Conservation (phyloP, 2,329 filamentous ascomycete genomes). For the Penicillium sp. region DNA sequence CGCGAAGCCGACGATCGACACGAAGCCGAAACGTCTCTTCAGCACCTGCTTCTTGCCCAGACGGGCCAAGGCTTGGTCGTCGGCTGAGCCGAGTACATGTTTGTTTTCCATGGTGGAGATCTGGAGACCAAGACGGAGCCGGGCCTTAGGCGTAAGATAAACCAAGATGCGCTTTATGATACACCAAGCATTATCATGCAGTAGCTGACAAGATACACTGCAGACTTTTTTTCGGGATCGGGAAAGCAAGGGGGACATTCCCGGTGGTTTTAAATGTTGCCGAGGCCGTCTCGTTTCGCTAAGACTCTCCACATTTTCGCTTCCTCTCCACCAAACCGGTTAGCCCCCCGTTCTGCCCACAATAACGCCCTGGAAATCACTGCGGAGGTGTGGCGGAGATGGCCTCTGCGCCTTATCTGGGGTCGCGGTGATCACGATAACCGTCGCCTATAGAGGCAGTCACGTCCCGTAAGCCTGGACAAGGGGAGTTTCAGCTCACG, state of each 20-base stretch:
- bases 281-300: conserved; percentile 11
- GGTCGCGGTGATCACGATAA: neutral
- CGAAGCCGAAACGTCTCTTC: conserved; percentile 44
- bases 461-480: conserved; percentile 1
- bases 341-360: conserved; percentile 6
- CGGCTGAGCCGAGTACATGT: conserved; percentile 14
- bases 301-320: conserved; percentile 4
- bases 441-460: neutral
- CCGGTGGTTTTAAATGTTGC: conserved; percentile 5
- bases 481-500: neutral
- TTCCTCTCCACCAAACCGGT: conserved; percentile 3
- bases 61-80: conserved; percentile 40
- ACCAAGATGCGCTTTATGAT: conserved; percentile 1
- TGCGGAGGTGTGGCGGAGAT: conserved; percentile 10
- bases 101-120: conserved; percentile 8
- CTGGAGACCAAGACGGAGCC: neutral
- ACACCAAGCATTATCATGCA: conserved; percentile 3
- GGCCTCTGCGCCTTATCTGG: neutral
- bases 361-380: neutral
- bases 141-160: neutral
- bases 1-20: conserved; percentile 46
- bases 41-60: conserved; percentile 49
- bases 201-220: no score
- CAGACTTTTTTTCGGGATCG: neutral
- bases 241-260: neutral